These are phyloP conservation scores for Aspergillus sp. DNA, from an alignment of 2,329 filamentous ascomycete genomes.

Conservation along the genomic window DNA sequence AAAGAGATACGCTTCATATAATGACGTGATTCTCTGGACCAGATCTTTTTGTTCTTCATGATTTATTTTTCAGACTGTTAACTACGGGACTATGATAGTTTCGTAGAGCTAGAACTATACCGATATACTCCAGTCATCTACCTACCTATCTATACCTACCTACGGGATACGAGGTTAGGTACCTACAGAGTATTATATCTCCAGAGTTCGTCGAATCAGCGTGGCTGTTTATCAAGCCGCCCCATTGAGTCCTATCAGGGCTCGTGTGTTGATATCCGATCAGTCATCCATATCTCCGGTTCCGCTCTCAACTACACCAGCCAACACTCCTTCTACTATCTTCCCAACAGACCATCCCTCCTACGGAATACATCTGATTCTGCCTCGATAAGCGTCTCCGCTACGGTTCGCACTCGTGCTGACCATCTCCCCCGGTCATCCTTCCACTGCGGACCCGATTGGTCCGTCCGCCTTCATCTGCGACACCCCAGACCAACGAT, in stretches of 20 bases:
- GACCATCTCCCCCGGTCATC: background rate
- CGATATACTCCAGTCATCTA: too few relatives aligned
- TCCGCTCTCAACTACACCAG: slow-evolving; percentile 14
- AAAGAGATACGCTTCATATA: background rate
- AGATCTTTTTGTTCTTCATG: too few relatives aligned
- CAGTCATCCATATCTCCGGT: slow-evolving; percentile 12
- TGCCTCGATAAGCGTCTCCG: slow-evolving; percentile 25
- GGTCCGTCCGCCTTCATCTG: background rate
- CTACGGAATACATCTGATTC: too few relatives aligned
- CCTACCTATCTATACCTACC: too few relatives aligned
- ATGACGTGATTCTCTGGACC: background rate
- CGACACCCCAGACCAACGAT: background rate
- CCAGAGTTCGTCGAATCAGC: slow-evolving; percentile 1
- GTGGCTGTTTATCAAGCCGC: background rate
- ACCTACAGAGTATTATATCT: too few relatives aligned
- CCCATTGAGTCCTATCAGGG: background rate
- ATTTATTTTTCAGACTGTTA: too few relatives aligned
- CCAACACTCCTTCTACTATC: background rate
- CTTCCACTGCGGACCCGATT: background rate
- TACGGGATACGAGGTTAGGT: too few relatives aligned
- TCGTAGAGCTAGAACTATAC: too few relatives aligned
- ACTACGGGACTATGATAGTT: too few relatives aligned
- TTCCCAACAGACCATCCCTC: background rate
- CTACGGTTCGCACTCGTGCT: slow-evolving; percentile 18
- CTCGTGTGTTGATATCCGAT: slow-evolving; percentile 5